Evolutionary conservation across 805 yeast genomes (phyloP), one percentile per base, ranked within the genome.

Genomic region (Clavispora santaluciae): DNA sequence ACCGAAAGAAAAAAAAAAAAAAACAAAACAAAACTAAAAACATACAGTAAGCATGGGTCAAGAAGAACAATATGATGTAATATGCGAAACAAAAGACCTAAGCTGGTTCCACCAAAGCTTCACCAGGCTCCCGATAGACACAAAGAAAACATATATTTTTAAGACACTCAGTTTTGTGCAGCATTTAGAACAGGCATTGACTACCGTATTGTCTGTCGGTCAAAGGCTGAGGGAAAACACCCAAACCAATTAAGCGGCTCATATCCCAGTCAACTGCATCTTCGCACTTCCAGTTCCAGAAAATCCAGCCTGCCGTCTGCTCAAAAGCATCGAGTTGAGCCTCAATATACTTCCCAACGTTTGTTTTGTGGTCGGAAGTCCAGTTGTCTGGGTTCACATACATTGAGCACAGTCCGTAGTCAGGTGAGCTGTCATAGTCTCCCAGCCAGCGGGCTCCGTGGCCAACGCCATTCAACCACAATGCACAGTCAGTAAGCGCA

Each of bases 231-330:
- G 97, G 96, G 75, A 90, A 82, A 29, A 87, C 57, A 21, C 78
- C 81, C 41, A 75, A 61, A 15, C 61, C 69, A 16, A 76, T 62
- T 52, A 90, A 74, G 48, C 69, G 67, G 53, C 72, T 70, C 68
- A 86, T 74, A 64, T 86, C 95, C 97, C 97, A 90, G 61, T 90
- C 96, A 40, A 83, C 60, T 16, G 86, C 70, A 50, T 64, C 64
- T 65, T 90, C 96, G 21, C 95, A 85, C 72, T 89, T 90, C 83
- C 87, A 89, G 61, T 83, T 78, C 97, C 97, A 90, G 71, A 86
- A 83, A 43, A 87, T 76, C 96, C 96, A 90, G 23, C 98, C 98
- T 25, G 72, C 75, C 43, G 79, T 73, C 53, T 74, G 75, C 54
- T 81, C 86, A 41, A 62, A 66, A 1, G 96, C 87, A 59, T 90